Percentiles rank a stretch among this genome's conserved stretches.
Evolutionary conservation across 1,284 basidiomycete genomes (phyloP).

Genomic region (Malassezia vespertilionis): DNA sequence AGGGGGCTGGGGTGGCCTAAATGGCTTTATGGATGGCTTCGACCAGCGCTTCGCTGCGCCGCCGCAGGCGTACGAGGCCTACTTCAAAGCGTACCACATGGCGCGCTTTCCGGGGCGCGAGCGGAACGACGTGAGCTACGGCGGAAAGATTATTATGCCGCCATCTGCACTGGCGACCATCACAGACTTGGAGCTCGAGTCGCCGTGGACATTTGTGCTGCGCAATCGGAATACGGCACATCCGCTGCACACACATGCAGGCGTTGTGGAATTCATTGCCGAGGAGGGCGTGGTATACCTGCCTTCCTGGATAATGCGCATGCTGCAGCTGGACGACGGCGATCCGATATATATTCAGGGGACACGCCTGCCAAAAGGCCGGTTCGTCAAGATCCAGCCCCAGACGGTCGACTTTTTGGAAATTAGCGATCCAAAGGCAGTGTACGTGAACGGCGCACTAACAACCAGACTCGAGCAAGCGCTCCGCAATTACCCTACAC

Average conservation of each 20-base stretch:
- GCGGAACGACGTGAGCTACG: constrained; percentile 77
- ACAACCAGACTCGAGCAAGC: constrained; percentile 69
- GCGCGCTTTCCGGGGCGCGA: constrained; percentile 71
- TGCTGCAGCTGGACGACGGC: constrained; percentile 78
- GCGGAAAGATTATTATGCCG: constrained; percentile 98
- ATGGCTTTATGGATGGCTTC: constrained; percentile 27
- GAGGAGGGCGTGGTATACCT: constrained; percentile 90
- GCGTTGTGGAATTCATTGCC: constrained; percentile 97
- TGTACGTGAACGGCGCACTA: constrained; percentile 46
- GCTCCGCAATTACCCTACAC: constrained; percentile 73
- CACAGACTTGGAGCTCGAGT: constrained; percentile 75
- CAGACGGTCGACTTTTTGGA: constrained; percentile 91
- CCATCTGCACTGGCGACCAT: constrained; percentile 82
- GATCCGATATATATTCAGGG: constrained; percentile 88
- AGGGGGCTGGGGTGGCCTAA: constrained; percentile 17
- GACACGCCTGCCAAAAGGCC: constrained; percentile 76
- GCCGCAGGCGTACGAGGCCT: constrained; percentile 42
- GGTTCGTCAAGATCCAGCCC: constrained; percentile 91
- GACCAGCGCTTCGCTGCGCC: constrained; percentile 31
- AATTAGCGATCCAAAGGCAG: constrained; percentile 78
- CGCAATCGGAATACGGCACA: constrained; percentile 59
- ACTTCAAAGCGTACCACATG: constrained; percentile 61
- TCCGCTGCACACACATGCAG: constrained; percentile 63
- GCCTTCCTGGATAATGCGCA: constrained; percentile 99
- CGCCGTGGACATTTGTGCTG: constrained; percentile 91